Percentiles rank a stretch among this genome's conserved stretches.
Evolutionary conservation across 805 yeast species (phyloP).

Genomic region (Candida silvicultrix): DNA sequence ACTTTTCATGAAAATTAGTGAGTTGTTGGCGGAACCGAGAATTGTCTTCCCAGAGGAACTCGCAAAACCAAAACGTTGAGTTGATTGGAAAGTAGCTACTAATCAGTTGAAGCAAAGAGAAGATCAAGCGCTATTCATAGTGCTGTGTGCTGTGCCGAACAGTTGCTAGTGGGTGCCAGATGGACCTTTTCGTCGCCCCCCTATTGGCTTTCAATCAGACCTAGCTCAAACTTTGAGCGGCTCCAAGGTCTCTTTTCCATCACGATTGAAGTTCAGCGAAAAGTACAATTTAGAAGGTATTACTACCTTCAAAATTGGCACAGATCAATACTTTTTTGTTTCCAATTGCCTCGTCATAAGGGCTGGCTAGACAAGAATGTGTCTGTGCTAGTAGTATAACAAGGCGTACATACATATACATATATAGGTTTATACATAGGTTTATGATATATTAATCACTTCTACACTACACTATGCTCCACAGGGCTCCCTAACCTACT

Average conservation of each 20-base stretch:
- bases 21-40: neutral
- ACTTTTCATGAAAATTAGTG: neutral
- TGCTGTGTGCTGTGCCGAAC: no score
- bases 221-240: neutral
- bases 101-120: no score
- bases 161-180: no score
- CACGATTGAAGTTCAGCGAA: neutral
- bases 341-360: conserved; percentile 1
- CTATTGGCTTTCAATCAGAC: neutral
- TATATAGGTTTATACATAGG: no score
- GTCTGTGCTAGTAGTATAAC: conserved; percentile 4
- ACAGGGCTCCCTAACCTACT: neutral
- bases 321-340: neutral
- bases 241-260: neutral
- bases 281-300: neutral
- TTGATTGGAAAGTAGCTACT: no score
- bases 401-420: neutral
- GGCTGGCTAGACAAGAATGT: conserved; percentile 4
- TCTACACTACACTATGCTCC: no score
- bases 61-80: no score
- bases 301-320: neutral
- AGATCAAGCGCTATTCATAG: no score
- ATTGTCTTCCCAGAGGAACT: no score
- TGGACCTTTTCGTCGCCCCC: no score
- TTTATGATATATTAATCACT: no score